Conservation (phyloP, 129 eudicot genomes). For the Heracleum sosnowskyi region DNA sequence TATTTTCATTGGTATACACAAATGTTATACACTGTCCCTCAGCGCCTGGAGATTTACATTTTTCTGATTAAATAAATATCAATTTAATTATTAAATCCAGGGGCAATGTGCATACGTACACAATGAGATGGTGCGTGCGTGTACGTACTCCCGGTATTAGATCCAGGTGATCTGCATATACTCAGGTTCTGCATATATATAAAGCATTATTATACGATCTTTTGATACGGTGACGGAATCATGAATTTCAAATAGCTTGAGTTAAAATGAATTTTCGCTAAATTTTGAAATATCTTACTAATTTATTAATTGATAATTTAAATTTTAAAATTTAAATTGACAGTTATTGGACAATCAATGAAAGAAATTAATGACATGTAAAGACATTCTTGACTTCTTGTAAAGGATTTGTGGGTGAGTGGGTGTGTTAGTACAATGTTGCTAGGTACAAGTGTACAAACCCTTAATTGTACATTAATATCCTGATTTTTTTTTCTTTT, state of each 20-base stretch:
- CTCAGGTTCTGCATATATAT: no score
- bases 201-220: no score
- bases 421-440: background rate
- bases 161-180: background rate
- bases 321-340: no score
- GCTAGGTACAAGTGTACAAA: no score
- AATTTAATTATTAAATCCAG: no score
- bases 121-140: background rate
- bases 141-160: background rate
- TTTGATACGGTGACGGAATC: no score
- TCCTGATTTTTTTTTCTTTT: background rate
- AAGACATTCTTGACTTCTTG: background rate
- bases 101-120: background rate
- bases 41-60: conserved; percentile 3
- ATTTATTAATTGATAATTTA: no score
- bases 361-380: background rate
- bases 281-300: no score
- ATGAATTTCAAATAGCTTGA: no score
- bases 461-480: background rate
- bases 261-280: no score
- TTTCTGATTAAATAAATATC: background rate
- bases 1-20: background rate
- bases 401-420: background rate
- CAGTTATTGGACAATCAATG: background rate
- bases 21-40: background rate